Evolutionary conservation across 2,329 filamentous ascomycete species (phyloP), one percentile per base, ranked within the genome.

Genomic region (Fusarium sp.): DNA sequence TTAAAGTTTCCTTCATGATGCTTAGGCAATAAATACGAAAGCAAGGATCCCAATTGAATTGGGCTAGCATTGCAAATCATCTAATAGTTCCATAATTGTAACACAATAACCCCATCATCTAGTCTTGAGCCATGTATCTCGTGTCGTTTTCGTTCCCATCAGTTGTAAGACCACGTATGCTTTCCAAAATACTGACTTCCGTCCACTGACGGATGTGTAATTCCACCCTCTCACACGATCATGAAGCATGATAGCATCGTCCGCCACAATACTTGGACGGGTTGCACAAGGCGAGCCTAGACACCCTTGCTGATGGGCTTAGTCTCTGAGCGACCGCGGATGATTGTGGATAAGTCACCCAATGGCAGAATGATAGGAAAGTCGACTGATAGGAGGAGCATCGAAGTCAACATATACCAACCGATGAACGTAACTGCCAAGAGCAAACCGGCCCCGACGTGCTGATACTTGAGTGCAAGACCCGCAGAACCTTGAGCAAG

Each of bases 331-430:
- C 48, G 61, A 7, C 80, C 74, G 0, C 56, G 48, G 12, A 87
- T 77, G 10, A 83, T 64, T 7, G 80, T 81, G 22, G 82, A 85
- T 14, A 87, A 67, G 72, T 87, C 85, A 1, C 85, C 85, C 4
- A 87, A 79, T 0, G 86, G 85, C 6, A 87, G 66, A 6, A 78
- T 68, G 51, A 85, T 74, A 0, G 85, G 85, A 65, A 87, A 87
- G 66, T 87, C 85, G 9, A 87, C 80, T 2, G 82, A 77, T 3
- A 84, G 79, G 3, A 87, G 77, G 14, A 87, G 76, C 47, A 85
- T 80, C 1, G 82, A 83, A 9, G 83, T 74, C 67, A 87, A 83
- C 29, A 87, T 81, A 66, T 84, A 85, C 85, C 85, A 87, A 2
- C 85, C 82, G 3, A 83, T 74, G 1, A 78, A 8, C 0, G 76